Conservation (phyloP, 2,329 filamentous ascomycete genomes). For the Calonectria hawksworthii region DNA sequence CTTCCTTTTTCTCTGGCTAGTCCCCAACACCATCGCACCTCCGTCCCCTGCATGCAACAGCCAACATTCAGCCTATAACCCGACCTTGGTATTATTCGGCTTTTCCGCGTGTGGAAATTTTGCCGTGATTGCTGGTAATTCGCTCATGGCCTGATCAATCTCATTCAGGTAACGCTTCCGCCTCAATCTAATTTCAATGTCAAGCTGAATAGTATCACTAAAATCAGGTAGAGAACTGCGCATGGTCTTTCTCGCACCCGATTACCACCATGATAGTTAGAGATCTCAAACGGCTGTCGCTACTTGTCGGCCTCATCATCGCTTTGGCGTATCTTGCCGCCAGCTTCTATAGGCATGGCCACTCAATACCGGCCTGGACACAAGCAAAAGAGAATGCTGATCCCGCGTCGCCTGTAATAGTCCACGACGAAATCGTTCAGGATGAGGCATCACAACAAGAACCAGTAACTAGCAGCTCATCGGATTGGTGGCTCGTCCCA, state of each 20-base stretch:
- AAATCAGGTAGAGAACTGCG: not conserved
- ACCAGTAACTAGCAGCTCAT: not conserved
- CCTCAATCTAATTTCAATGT: not conserved
- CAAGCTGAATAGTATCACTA: not conserved
- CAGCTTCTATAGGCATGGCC: conserved; percentile 32
- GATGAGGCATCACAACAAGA: not conserved
- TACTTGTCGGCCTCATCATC: conserved; percentile 48
- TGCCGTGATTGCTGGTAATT: not conserved
- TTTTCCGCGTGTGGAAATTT: not conserved
- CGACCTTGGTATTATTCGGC: not conserved
- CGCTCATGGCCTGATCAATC: not conserved
- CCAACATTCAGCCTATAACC: not conserved
- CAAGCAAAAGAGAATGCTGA: conserved; percentile 27
- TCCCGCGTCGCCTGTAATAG: conserved; percentile 12
- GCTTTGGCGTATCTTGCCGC: conserved; percentile 48
- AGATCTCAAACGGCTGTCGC: conserved; percentile 49
- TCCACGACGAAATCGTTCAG: not conserved
- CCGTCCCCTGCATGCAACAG: not conserved
- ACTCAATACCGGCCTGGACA: conserved; percentile 1
- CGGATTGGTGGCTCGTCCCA: not conserved
- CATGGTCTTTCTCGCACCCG: not conserved
- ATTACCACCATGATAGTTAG: conserved; percentile 48
- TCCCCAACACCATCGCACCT: not conserved
- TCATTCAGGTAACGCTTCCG: not conserved
- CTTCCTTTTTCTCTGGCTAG: not conserved